A percentile compares a stretch with the other conserved stretches of the same genome.
These are phyloP conservation scores for Kuraishia borneana DNA, from an alignment of 805 yeast species.

Conservation along the genomic window DNA sequence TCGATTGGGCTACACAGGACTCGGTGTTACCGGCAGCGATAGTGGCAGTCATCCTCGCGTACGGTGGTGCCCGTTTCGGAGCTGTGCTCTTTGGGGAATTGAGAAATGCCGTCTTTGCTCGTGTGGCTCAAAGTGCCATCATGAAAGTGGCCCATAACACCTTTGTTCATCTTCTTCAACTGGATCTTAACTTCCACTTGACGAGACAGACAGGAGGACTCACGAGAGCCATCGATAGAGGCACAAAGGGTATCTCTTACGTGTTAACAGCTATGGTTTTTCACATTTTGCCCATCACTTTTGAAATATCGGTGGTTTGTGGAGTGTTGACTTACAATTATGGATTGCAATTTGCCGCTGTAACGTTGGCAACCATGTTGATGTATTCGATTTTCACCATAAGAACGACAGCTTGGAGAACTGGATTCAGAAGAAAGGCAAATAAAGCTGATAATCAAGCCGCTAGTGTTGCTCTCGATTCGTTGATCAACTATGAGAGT, in stretches of 20 bases:
- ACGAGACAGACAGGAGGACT: slow-evolving; percentile 92
- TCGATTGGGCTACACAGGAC: slow-evolving; percentile 68
- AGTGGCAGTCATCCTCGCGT: slow-evolving; percentile 64
- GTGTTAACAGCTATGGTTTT: slow-evolving; percentile 95
- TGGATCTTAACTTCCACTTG: slow-evolving; percentile 85
- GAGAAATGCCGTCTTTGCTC: slow-evolving; percentile 90
- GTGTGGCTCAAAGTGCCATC: slow-evolving; percentile 91
- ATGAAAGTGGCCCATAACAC: slow-evolving; percentile 82
- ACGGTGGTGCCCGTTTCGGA: slow-evolving; percentile 91
- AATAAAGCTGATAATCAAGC: slow-evolving; percentile 92
- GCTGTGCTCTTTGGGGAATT: slow-evolving; percentile 91
- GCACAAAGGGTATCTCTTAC: slow-evolving; percentile 93
- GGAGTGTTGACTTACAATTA: slow-evolving; percentile 90
- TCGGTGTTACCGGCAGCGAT: slow-evolving; percentile 54
- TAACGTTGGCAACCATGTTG: slow-evolving; percentile 81
- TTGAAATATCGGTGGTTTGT: slow-evolving; percentile 88
- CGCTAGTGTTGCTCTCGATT: slow-evolving; percentile 90
- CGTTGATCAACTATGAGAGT: slow-evolving; percentile 87
- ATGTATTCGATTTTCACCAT: slow-evolving; percentile 83
- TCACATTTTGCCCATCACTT: slow-evolving; percentile 85
- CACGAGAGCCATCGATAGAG: slow-evolving; percentile 93
- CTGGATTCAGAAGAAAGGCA: slow-evolving; percentile 79
- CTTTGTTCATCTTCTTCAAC: slow-evolving; percentile 67
- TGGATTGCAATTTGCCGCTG: slow-evolving; percentile 81
- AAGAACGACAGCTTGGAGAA: slow-evolving; percentile 92